Evolutionary conservation across 2,329 filamentous ascomycete genomes (phyloP).

Genomic region (Cercospora janseana): DNA sequence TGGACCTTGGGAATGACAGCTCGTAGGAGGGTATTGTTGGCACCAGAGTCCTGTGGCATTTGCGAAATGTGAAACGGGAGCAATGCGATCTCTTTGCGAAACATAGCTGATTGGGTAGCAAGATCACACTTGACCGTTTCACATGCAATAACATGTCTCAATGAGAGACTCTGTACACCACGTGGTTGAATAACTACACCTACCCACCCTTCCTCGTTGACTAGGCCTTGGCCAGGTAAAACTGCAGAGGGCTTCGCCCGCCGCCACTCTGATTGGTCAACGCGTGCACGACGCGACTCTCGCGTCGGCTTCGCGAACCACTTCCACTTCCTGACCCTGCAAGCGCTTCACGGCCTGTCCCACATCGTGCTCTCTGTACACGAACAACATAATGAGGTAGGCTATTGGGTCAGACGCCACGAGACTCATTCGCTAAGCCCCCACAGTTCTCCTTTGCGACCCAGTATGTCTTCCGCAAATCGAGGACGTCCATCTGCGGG

Average conservation of each 20-base stretch:
- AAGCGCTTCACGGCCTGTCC: constrained; percentile 5
- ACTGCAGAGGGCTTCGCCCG: too few species aligned
- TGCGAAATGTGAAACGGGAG: neutral
- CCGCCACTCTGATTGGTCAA: too few species aligned
- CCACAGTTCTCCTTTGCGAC: constrained; percentile 29
- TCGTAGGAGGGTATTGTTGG: constrained; percentile 8
- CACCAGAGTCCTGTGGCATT: constrained; percentile 3
- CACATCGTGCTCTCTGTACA: neutral
- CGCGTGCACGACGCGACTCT: neutral
- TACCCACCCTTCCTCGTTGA: too few species aligned
- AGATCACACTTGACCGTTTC: too few species aligned
- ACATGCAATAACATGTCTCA: too few species aligned
- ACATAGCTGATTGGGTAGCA: neutral
- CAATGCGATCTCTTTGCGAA: neutral
- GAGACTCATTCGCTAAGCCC: constrained; percentile 1
- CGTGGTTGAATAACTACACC: too few species aligned
- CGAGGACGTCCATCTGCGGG: constrained; percentile 59
- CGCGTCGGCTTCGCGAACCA: neutral
- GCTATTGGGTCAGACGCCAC: too few species aligned
- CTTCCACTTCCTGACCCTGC: neutral
- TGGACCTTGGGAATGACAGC: constrained; percentile 11
- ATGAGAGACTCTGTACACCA: too few species aligned
- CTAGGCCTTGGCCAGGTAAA: too few species aligned
- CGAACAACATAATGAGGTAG: constrained; percentile 8
- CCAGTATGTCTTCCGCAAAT: constrained; percentile 80